Evolutionary conservation across 2,329 filamentous ascomycete genomes (phyloP).

Genomic region (Ceratocystis cubensis): DNA sequence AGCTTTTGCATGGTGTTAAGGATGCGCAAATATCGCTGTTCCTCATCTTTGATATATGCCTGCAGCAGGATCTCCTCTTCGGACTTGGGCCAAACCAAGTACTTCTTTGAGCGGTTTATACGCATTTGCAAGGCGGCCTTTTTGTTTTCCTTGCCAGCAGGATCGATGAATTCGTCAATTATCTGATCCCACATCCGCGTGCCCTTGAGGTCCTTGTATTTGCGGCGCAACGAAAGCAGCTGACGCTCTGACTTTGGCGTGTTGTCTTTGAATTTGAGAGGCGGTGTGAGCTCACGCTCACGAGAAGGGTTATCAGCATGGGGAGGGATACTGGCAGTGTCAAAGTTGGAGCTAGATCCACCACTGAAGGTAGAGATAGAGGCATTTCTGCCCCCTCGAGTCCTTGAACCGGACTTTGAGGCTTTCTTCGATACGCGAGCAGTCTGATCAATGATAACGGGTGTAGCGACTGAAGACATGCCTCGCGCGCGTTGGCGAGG

Average conservation of each 20-base stretch:
- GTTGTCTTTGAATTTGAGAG: conserved; percentile 33
- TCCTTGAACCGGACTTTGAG: background rate
- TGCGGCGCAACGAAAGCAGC: conserved; percentile 38
- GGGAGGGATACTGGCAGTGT: conserved; percentile 37
- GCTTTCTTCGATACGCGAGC: background rate
- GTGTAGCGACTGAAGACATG: background rate
- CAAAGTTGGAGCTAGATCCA: conserved; percentile 35
- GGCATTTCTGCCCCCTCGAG: background rate
- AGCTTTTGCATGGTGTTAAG: conserved; percentile 36
- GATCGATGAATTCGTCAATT: conserved; percentile 31
- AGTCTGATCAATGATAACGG: background rate
- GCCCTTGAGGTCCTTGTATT: conserved; percentile 37
- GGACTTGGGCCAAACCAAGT: conserved; percentile 35
- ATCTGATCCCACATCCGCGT: conserved; percentile 49
- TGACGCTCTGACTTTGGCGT: conserved; percentile 38
- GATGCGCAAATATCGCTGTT: conserved; percentile 33
- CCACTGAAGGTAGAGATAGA: background rate
- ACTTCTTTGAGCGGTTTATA: conserved; percentile 39
- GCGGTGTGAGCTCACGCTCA: conserved; percentile 8
- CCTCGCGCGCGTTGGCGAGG: background rate
- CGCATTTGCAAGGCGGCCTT: conserved; percentile 46
- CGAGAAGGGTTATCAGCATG: conserved; percentile 33
- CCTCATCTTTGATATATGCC: conserved; percentile 33
- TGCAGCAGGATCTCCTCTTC: conserved; percentile 36
- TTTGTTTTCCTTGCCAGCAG: conserved; percentile 30